These are phyloP conservation scores for Teratosphaeria pseudoeucalypti DNA, from an alignment of 2,329 filamentous ascomycete species.

Conservation along the genomic window DNA sequence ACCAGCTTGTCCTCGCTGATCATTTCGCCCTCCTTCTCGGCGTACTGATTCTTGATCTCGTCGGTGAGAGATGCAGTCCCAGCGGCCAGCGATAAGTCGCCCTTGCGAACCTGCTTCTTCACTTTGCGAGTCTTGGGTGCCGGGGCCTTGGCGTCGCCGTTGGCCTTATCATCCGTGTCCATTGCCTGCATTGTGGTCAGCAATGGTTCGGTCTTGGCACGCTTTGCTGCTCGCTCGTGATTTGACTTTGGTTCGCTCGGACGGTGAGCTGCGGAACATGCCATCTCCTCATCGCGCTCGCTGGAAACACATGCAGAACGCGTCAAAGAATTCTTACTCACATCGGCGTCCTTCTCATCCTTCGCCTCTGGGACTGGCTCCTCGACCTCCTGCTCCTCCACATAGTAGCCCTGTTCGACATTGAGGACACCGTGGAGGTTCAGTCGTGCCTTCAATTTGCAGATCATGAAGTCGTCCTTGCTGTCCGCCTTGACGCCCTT, in stretches of 20 bases:
- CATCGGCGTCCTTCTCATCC: constrained; percentile 54
- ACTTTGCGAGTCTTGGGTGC: constrained; percentile 84
- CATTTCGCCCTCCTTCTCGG: constrained; percentile 83
- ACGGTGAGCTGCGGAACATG: neutral
- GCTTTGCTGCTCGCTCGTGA: constrained; percentile 13
- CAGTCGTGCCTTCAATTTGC: constrained; percentile 95
- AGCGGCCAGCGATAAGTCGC: constrained; percentile 77
- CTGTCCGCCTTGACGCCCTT: constrained; percentile 92
- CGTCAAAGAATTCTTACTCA: constrained; percentile 40
- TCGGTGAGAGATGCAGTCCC: constrained; percentile 73
- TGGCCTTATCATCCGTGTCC: constrained; percentile 74
- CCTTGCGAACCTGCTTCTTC: constrained; percentile 98
- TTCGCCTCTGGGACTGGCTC: constrained; percentile 72
- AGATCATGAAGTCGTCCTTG: constrained; percentile 98
- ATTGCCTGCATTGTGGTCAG: constrained; percentile 54
- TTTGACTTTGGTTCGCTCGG: neutral
- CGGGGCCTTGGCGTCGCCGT: constrained; percentile 29
- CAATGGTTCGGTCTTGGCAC: constrained; percentile 17
- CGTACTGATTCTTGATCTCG: constrained; percentile 51
- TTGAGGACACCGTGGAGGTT: constrained; percentile 96
- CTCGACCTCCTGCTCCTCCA: constrained; percentile 95
- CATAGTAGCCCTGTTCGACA: constrained; percentile 93
- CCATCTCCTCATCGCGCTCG: constrained; percentile 9
- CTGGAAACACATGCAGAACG: constrained; percentile 14
- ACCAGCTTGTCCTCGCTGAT: constrained; percentile 98